Evolutionary conservation across 805 yeast species (phyloP).

Genomic region (Zygosaccharomyces pseudorouxii): DNA sequence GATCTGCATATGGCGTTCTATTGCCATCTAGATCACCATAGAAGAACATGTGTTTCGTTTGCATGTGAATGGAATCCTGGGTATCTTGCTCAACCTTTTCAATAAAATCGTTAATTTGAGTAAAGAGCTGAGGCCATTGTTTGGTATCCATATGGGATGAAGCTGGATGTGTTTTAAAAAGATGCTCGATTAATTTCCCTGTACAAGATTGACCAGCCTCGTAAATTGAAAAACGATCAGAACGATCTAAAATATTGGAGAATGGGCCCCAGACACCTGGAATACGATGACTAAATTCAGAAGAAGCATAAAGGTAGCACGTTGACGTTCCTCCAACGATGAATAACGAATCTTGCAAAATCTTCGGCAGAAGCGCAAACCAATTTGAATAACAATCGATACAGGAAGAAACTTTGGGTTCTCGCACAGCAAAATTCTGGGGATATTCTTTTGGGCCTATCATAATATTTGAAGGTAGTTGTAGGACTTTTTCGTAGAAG

Average conservation of each 20-base stretch:
- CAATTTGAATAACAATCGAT: conserved; percentile 59
- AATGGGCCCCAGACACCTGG: conserved; percentile 64
- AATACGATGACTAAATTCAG: conserved; percentile 11
- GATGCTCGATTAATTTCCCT: conserved; percentile 47
- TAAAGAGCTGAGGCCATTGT: conserved; percentile 19
- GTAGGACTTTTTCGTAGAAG: conserved; percentile 23
- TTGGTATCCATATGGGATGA: conserved; percentile 9
- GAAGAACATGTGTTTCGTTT: conserved; percentile 39
- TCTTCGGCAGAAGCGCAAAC: conserved; percentile 37
- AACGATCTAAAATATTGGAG: conserved; percentile 31
- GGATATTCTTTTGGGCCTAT: conserved; percentile 25
- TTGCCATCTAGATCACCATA: conserved; percentile 58
- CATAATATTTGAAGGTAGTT: conserved; percentile 25
- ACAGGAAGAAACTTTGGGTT: conserved; percentile 43
- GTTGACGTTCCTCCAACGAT: conserved; percentile 64
- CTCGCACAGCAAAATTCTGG: neutral
- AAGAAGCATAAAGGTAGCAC: conserved; percentile 42
- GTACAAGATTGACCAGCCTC: conserved; percentile 59
- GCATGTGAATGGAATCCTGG: conserved; percentile 23
- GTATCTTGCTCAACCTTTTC: conserved; percentile 12
- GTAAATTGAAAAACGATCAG: conserved; percentile 32
- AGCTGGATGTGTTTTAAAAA: conserved; percentile 43
- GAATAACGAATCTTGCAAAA: conserved; percentile 32
- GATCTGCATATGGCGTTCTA: conserved; percentile 52
- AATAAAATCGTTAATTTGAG: conserved; percentile 22